Percentiles rank a stretch among this genome's conserved stretches.
These are phyloP conservation scores for Ustilago cynodontis DNA, from an alignment of 1,284 basidiomycete genomes.

Conservation along the genomic window DNA sequence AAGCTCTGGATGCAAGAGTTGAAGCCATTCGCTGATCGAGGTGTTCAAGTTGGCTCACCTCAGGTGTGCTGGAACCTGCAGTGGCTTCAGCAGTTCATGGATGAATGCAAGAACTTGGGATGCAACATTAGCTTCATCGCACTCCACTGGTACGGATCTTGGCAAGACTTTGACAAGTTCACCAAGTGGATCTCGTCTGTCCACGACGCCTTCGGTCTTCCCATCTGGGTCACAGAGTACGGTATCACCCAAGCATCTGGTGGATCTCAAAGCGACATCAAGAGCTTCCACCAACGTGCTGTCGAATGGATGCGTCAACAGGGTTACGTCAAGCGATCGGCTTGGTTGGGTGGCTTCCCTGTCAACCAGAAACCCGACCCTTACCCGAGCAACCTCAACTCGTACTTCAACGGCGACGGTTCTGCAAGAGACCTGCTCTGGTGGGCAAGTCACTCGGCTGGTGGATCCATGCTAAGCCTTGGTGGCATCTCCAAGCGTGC, in stretches of 20 bases:
- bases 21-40: constrained; percentile 57
- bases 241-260: constrained; percentile 56
- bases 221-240: constrained; percentile 68
- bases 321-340: constrained; percentile 59
- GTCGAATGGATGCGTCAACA: constrained; percentile 51
- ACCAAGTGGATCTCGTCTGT: constrained; percentile 56
- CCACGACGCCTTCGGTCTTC: constrained; percentile 41
- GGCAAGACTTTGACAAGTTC: constrained; percentile 57
- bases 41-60: constrained; percentile 60
- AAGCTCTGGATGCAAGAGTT: constrained; percentile 60
- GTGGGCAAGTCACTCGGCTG: constrained; percentile 25
- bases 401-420: constrained; percentile 57
- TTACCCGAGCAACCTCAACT: constrained; percentile 58
- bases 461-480: constrained; percentile 20
- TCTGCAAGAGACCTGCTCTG: constrained; percentile 31
- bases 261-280: constrained; percentile 47
- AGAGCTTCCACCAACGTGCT: constrained; percentile 51
- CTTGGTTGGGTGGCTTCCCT: constrained; percentile 64
- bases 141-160: constrained; percentile 68
- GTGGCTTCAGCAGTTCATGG: constrained; percentile 63
- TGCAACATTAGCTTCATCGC: constrained; percentile 63
- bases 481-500: constrained; percentile 26
- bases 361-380: constrained; percentile 58
- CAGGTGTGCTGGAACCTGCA: constrained; percentile 66
- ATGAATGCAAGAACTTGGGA: constrained; percentile 50